Evolutionary conservation across 331 rosid genomes (phyloP).

Genomic region (Acacia concinna): DNA sequence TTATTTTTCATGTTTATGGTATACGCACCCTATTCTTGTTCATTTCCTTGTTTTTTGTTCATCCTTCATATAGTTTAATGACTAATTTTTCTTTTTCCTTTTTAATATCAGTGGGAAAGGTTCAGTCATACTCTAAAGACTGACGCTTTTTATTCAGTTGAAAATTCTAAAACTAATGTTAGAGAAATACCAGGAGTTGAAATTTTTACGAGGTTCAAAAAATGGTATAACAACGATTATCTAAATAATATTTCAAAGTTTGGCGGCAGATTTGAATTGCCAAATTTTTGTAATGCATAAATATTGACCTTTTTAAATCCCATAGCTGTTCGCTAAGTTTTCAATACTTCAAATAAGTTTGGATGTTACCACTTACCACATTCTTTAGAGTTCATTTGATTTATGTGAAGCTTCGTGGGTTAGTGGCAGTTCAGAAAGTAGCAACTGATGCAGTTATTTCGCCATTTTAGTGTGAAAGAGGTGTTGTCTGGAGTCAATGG

Average conservation of each 20-base stretch:
- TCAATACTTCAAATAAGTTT: slow-evolving; percentile 25
- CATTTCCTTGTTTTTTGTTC: slow-evolving; percentile 23
- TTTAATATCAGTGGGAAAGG: slow-evolving; percentile 13
- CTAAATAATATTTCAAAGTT: slow-evolving; percentile 12
- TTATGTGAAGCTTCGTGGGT: slow-evolving; percentile 51
- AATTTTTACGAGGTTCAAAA: slow-evolving; percentile 21
- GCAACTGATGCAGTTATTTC: slow-evolving; percentile 50
- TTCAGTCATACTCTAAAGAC: slow-evolving; percentile 17
- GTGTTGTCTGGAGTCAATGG: slow-evolving; percentile 43
- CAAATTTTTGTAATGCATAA: slow-evolving; percentile 20
- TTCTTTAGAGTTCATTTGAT: slow-evolving; percentile 42
- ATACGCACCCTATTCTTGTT: slow-evolving; percentile 1
- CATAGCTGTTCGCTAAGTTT: slow-evolving; percentile 18
- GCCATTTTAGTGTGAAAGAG: slow-evolving; percentile 38
- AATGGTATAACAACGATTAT: background rate
- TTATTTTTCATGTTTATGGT: slow-evolving; percentile 10
- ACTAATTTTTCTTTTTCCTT: slow-evolving; percentile 2
- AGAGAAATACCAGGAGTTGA: slow-evolving; percentile 14
- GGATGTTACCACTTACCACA: slow-evolving; percentile 11
- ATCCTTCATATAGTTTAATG: slow-evolving; percentile 12
- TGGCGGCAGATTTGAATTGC: slow-evolving; percentile 9
- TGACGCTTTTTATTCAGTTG: slow-evolving; percentile 23
- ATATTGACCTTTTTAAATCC: slow-evolving; percentile 5
- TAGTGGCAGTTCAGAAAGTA: slow-evolving; percentile 65
- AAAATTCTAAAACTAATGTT: slow-evolving; percentile 18